These are phyloP conservation scores for Arxiozyma telluris DNA, from an alignment of 1,139 yeast genomes.

Conservation along the genomic window DNA sequence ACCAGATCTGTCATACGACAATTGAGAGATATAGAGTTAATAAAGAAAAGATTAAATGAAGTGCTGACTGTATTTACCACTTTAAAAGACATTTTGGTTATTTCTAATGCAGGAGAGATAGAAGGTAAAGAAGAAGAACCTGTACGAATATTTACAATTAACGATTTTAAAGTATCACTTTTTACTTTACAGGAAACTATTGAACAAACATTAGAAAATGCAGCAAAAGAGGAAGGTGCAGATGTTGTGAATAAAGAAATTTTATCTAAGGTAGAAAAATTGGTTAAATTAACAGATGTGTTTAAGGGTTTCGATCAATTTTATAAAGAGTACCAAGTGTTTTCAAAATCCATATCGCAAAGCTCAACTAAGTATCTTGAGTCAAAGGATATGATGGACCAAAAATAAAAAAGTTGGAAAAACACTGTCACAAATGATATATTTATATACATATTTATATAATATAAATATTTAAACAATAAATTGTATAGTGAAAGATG, in stretches of 20 bases:
- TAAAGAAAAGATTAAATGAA: constrained; percentile 38
- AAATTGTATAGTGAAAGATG: background rate
- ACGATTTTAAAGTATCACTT: constrained; percentile 37
- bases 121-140: constrained; percentile 6
- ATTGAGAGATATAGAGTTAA: constrained; percentile 37
- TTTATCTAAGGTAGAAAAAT: constrained; percentile 35
- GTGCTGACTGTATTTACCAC: constrained; percentile 42
- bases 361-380: constrained; percentile 34
- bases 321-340: constrained; percentile 39
- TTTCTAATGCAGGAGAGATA: constrained; percentile 13
- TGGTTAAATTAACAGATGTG: constrained; percentile 42
- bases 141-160: constrained; percentile 8
- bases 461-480: too few species aligned
- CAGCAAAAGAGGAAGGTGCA: constrained; percentile 22
- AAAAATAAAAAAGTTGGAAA: background rate
- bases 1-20: constrained; percentile 32
- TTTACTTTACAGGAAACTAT: constrained; percentile 37
- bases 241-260: constrained; percentile 30
- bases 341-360: constrained; percentile 32
- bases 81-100: constrained; percentile 33
- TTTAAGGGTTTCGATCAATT: constrained; percentile 46
- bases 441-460: too few species aligned
- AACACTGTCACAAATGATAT: background rate
- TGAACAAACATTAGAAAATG: constrained; percentile 32
- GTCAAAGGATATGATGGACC: constrained; percentile 14